phyloP scores from a whole-genome alignment of 1,284 basidiomycete genomes.

The Sphagnurus paluster region DNA sequence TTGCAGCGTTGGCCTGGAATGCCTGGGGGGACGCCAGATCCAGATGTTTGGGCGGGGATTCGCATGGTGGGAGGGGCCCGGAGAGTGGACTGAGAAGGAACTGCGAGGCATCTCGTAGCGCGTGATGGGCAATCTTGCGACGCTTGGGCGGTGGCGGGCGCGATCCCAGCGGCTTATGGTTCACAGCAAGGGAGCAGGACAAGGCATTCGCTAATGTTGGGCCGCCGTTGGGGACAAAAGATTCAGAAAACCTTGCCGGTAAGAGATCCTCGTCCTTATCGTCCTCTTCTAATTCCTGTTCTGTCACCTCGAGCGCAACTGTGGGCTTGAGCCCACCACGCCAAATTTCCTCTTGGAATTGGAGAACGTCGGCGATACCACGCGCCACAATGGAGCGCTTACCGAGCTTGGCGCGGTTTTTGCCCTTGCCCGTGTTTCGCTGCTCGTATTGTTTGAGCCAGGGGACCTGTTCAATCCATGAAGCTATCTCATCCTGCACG shows the following conservation, averaged over 20 bases:
- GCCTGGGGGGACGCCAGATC: neutral
- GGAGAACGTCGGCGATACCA: constrained; percentile 66
- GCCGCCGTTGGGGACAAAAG: neutral
- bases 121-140: constrained; percentile 38
- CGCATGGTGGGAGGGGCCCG: constrained; percentile 16
- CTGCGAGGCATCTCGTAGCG: constrained; percentile 46
- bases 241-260: neutral
- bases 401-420: constrained; percentile 54
- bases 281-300: constrained; percentile 21
- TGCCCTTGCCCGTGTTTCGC: constrained; percentile 23
- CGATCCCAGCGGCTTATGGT: too few species aligned
- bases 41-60: neutral
- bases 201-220: constrained; percentile 6
- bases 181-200: too few species aligned
- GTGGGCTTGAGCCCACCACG: constrained; percentile 37
- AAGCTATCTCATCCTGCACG: constrained; percentile 57
- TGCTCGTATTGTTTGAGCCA: constrained; percentile 60
- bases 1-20: neutral
- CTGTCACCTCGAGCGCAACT: constrained; percentile 38
- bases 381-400: constrained; percentile 62
- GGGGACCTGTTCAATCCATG: constrained; percentile 63
- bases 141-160: constrained; percentile 30
- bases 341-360: constrained; percentile 64
- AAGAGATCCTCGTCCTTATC: constrained; percentile 18
- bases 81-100: constrained; percentile 57